phyloP scores from a whole-genome alignment of 345 rosid genomes.

The thale cress (Arabidopsis thaliana) region TAIR10.1 NC_003076.8:17798501-17799000 shows the following conservation, averaged over 20 bases:
- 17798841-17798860: constrained; percentile 51
- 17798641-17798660: constrained; percentile 68
- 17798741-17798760: constrained; percentile 39
- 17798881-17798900: constrained; percentile 18
- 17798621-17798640: constrained; percentile 76
- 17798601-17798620: constrained; percentile 60
- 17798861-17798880: constrained; percentile 45
- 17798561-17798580: constrained; percentile 56
- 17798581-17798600: constrained; percentile 82
- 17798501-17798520: constrained; percentile 50
- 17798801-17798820: constrained; percentile 43
- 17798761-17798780: constrained; percentile 55
- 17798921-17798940: neutral
- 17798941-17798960: neutral
- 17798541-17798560: constrained; percentile 48
- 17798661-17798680: constrained; percentile 61
- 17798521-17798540: constrained; percentile 59
- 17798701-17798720: constrained; percentile 54
- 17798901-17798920: neutral
- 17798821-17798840: constrained; percentile 58
- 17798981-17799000: neutral
- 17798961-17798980: neutral
- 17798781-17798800: constrained; percentile 37
- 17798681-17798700: constrained; percentile 64
- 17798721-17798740: constrained; percentile 44